Evolutionary conservation across 139 green algal species (phyloP).

Genomic region (Parachlorella kessleri): DNA sequence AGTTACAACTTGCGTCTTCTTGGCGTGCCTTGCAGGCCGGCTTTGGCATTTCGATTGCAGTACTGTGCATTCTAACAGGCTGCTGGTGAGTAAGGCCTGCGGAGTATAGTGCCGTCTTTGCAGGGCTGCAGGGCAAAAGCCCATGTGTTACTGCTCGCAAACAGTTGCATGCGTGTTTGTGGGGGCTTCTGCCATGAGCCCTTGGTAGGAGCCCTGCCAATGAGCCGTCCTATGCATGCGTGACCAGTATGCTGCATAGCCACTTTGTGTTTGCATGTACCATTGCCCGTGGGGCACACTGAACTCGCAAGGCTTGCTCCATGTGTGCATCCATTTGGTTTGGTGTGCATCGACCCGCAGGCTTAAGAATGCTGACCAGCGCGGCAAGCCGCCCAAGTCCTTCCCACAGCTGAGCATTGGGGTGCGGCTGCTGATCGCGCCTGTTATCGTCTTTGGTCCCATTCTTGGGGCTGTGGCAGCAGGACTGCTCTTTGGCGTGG

Average conservation of each 20-base stretch:
- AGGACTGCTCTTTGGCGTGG: too few relatives aligned
- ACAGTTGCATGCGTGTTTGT: neutral
- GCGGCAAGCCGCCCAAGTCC: neutral
- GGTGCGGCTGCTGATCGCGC: neutral
- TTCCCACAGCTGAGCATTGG: neutral
- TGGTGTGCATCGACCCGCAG: neutral
- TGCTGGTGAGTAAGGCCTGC: neutral
- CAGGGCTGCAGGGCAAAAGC: neutral
- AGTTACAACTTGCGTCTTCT: neutral
- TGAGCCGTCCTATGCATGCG: too few relatives aligned
- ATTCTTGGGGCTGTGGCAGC: too few relatives aligned
- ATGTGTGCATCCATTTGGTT: neutral
- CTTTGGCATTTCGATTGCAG: neutral
- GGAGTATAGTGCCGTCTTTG: neutral
- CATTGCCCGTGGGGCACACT: neutral
- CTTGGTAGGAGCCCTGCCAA: too few relatives aligned
- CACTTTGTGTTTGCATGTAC: too few relatives aligned
- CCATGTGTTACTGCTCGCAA: neutral
- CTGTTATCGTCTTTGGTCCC: neutral
- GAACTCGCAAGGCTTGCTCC: neutral
- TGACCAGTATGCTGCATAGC: too few relatives aligned
- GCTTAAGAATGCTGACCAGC: neutral
- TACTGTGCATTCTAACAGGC: neutral
- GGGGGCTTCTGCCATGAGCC: neutral
- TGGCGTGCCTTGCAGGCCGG: too few relatives aligned